Evolutionary conservation across 331 rosid species (phyloP).

Genomic region (Cydonia oblonga): DNA sequence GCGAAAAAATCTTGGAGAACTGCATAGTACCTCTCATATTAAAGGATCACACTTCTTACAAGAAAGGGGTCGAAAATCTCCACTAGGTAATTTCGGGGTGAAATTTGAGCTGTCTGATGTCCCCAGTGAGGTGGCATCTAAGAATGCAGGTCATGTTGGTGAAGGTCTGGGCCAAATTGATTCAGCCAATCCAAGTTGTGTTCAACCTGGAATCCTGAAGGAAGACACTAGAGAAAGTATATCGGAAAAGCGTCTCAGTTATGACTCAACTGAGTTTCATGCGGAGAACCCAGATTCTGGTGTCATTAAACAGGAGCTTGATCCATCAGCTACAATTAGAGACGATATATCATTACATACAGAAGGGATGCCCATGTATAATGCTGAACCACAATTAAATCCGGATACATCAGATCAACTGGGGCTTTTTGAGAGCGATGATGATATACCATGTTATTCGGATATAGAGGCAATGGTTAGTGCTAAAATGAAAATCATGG

Average conservation of each 20-base stretch:
- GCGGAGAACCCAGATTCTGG: slow-evolving; percentile 30
- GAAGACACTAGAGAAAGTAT: slow-evolving; percentile 26
- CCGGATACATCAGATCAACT: slow-evolving; percentile 38
- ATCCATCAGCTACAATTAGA: slow-evolving; percentile 25
- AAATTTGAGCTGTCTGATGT: slow-evolving; percentile 34
- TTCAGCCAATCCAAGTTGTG: slow-evolving; percentile 23
- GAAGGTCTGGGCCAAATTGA: slow-evolving; percentile 23
- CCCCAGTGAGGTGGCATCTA: slow-evolving; percentile 23
- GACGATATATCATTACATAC: slow-evolving; percentile 27
- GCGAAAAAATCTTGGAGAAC: slow-evolving; percentile 29
- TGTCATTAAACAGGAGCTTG: slow-evolving; percentile 31
- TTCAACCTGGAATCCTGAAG: slow-evolving; percentile 22
- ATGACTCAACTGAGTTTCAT: slow-evolving; percentile 23
- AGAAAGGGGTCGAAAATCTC: slow-evolving; percentile 20
- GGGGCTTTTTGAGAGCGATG: slow-evolving; percentile 56
- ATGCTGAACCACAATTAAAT: slow-evolving; percentile 27
- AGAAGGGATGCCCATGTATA: slow-evolving; percentile 30
- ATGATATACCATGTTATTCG: slow-evolving; percentile 74
- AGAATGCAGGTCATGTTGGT: slow-evolving; percentile 25
- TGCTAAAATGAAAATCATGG: slow-evolving; percentile 1
- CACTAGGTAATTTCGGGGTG: slow-evolving; percentile 26
- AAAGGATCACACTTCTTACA: slow-evolving; percentile 29
- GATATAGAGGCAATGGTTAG: slow-evolving; percentile 94
- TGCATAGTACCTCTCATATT: slow-evolving; percentile 32
- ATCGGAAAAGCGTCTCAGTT: slow-evolving; percentile 21